Evolutionary conservation across 305 asterid species (phyloP).

Genomic region (Fraxinus nigra): DNA sequence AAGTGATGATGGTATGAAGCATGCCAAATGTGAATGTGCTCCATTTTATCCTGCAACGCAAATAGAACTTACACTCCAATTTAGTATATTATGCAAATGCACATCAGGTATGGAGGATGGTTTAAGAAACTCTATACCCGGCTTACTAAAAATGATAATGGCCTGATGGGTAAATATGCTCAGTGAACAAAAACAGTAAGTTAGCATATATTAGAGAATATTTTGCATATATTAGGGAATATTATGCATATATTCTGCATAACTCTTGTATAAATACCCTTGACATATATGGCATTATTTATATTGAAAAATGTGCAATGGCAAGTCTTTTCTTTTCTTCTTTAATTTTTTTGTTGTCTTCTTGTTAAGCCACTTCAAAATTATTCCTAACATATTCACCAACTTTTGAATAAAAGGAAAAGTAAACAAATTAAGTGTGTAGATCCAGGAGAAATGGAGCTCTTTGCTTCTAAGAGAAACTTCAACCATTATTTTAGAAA

Average conservation of each 20-base stretch:
- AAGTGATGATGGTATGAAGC: conserved; percentile 71
- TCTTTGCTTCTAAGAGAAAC: background rate
- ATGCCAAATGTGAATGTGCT: conserved; percentile 87
- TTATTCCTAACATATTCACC: background rate
- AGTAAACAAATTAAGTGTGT: background rate
- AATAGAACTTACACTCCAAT: conserved; percentile 12
- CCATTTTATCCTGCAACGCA: conserved; percentile 66
- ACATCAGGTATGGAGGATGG: background rate
- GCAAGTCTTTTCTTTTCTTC: background rate
- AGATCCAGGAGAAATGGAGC: background rate
- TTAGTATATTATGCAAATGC: conserved; percentile 17
- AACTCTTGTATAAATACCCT: too few relatives aligned
- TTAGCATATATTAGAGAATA: background rate
- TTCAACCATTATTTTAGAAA: background rate
- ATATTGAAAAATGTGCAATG: background rate
- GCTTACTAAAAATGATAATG: background rate
- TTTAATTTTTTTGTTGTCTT: background rate
- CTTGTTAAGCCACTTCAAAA: background rate
- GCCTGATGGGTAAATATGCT: background rate
- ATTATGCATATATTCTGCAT: too few relatives aligned
- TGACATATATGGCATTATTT: background rate
- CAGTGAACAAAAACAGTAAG: background rate
- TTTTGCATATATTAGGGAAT: background rate
- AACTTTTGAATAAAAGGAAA: background rate
- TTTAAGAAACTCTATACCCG: background rate